Evolutionary conservation across 2,329 filamentous ascomycete species (phyloP).

Genomic region (Decorospora gaudefroyi): DNA sequence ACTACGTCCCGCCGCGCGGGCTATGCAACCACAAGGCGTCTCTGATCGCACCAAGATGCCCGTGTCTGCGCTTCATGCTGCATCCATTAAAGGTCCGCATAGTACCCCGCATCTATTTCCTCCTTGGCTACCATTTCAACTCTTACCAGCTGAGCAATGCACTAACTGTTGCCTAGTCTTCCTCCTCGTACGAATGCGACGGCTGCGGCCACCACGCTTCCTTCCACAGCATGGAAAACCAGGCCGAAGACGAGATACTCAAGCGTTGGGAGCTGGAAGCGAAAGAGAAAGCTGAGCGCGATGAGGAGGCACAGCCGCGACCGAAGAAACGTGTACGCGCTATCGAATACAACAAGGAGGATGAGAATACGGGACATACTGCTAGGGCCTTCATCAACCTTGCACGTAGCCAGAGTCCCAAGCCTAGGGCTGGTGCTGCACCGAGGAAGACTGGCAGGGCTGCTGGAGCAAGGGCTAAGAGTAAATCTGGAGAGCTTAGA

Average conservation of each 20-base stretch:
- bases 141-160: no score
- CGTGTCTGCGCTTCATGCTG: constrained; percentile 62
- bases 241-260: constrained; percentile 54
- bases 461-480: constrained; percentile 17
- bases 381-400: constrained; percentile 1
- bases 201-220: constrained; percentile 61
- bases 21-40: constrained; percentile 57
- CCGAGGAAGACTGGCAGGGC: constrained; percentile 11
- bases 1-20: constrained; percentile 57
- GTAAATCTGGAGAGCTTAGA: constrained; percentile 25
- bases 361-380: constrained; percentile 1
- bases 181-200: constrained; percentile 60
- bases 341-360: constrained; percentile 26
- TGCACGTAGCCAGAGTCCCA: constrained; percentile 10
- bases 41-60: constrained; percentile 53
- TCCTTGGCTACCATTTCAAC: no score
- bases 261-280: constrained; percentile 52
- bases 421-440: neutral
- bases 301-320: constrained; percentile 16
- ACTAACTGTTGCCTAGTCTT: constrained; percentile 40
- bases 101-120: neutral
- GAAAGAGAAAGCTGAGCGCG: constrained; percentile 31
- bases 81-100: constrained; percentile 58
- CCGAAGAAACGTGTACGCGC: constrained; percentile 38
- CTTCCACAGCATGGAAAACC: constrained; percentile 59